Base-by-base conservation (phyloP, 768 basidiomycete species). In the Russula brevipes region DNA sequence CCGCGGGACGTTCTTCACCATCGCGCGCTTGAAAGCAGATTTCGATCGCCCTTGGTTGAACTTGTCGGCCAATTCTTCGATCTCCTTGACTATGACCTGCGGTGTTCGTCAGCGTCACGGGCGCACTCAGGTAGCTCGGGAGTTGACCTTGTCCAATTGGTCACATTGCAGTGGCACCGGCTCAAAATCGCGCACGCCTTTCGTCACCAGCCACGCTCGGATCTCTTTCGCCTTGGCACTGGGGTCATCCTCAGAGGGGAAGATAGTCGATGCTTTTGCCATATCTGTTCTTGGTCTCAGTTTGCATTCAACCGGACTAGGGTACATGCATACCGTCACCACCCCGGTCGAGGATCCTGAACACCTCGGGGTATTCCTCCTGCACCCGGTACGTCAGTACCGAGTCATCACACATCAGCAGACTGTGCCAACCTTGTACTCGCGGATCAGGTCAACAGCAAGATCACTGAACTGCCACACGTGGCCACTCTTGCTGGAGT, bases 391-490 rank as follows among this genome's bases (percentile, higher is more conserved):
- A 47, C 38, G 39, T 63, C 45, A 54, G 31, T 33, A 5, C 19
- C 31, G 8, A 14, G 19, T 47, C 51, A 24, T 39, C n/a, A 10
- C 14, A 14, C 31, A 59, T 47, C 3, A 49, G n/a, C 1, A 8
- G 6, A 16, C 19, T 24, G n/a, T n/a, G 17, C 36, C 8, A 51
- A 87, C 88, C 82, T 89, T 89, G 78, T 98, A 99, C 60, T 94
- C 87, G 45, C 77, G 78, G 59, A 98, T 82, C 17, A 98, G 81
- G 31, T 87, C 79, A 44, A 95, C 76, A 0, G 96, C 88, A 71
- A 87, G 91, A 63, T 93, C 84, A 69, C 93, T 96, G 70, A 89
- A 98, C 71, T 99, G 95, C 97, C 96, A 99, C 39, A 84, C 80
- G 8, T 86, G 77, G 9, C 87, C 88, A 35, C 87, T 84, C 75